Conservation (phyloP, 176 grass and related monocot genomes). For the Bromus sterilis region DNA sequence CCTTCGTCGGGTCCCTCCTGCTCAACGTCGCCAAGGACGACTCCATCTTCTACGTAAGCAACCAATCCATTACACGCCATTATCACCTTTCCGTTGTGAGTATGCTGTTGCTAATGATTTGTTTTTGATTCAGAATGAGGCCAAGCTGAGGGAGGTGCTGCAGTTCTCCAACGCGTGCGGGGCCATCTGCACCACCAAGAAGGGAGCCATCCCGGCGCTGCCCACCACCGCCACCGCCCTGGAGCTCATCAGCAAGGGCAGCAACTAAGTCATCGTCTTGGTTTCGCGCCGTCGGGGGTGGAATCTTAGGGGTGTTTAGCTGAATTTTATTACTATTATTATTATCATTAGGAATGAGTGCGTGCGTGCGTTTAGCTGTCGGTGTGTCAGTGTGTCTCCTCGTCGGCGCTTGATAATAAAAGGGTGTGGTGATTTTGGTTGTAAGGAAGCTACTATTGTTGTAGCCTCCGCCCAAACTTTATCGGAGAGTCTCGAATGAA, state of each 20-base stretch:
- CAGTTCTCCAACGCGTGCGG: slow-evolving; percentile 75
- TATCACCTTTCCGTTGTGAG: too few relatives aligned
- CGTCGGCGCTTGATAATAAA: slow-evolving; percentile 17
- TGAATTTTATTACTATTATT: too few relatives aligned
- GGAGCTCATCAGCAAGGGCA: slow-evolving; percentile 44
- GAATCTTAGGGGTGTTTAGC: neutral
- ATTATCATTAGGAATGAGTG: neutral
- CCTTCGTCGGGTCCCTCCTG: slow-evolving; percentile 79
- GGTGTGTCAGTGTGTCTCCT: neutral
- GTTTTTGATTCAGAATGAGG: slow-evolving; percentile 47
- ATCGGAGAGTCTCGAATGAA: neutral
- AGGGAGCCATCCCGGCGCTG: slow-evolving; percentile 88
- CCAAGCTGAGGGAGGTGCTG: slow-evolving; percentile 70
- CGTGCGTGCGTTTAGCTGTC: neutral
- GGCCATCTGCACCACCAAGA: slow-evolving; percentile 80
- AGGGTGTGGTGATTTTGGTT: neutral
- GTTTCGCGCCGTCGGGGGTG: neutral
- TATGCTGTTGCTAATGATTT: neutral
- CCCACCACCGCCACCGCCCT: slow-evolving; percentile 35
- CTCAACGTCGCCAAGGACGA: slow-evolving; percentile 65
- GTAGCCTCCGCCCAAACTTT: neutral
- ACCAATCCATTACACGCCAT: too few relatives aligned
- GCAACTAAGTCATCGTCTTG: slow-evolving; percentile 3
- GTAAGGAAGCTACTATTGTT: neutral
- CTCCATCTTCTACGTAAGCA: slow-evolving; percentile 50